Base-by-base conservation (phyloP, 352 stramenopile species). In the Phytopythium vexans region DNA sequence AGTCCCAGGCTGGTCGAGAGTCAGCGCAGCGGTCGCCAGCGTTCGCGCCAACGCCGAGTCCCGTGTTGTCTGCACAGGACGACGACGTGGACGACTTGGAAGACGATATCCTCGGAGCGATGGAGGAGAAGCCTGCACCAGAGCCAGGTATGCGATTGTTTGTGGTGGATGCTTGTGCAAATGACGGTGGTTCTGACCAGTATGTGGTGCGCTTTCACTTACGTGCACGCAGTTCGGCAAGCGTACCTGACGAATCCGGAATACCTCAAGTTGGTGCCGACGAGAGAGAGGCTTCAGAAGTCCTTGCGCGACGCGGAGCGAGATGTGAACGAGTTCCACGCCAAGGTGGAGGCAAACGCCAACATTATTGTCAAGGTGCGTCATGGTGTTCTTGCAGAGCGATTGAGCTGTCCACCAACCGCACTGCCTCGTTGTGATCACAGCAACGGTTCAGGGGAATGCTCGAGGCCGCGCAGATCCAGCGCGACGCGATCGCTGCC, bases 361-460 rank as follows among this genome's bases (percentile, higher is more conserved):
- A 92, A 92, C 65, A 86, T 89, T 41, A 70, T 92, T 52, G 82
- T 92, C 58, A 92, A 89, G 82, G 80, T 90, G 34, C 16, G 64
- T 52, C 15, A 10, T 3, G 41, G 27, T 49, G 32, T 9, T 49
- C 36, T 35, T 33, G 3, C 6, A 10, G 49, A 34, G 7, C 31
- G 31, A 11, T 42, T 50, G 35, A 8, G 21, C 9, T 54, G 31
- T 46, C 44, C 11, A 36, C n/a, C 58, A 12, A 50, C 14, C 38
- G 50, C 32, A 8, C 32, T 51, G 15, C 54, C 21, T 43, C n/a
- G 4, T 27, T 51, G 43, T 55, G 33, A 15, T 42, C n/a, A 55
- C 55, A 91, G 80, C 88, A 88, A 60, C 77, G 77, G 7, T 87
- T 90, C 64, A 89, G 89, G 56, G 77, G 87, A 73, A 83, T 90